These are phyloP conservation scores for Suhomyces sp. DNA, from an alignment of 805 yeast genomes.

Conservation along the genomic window DNA sequence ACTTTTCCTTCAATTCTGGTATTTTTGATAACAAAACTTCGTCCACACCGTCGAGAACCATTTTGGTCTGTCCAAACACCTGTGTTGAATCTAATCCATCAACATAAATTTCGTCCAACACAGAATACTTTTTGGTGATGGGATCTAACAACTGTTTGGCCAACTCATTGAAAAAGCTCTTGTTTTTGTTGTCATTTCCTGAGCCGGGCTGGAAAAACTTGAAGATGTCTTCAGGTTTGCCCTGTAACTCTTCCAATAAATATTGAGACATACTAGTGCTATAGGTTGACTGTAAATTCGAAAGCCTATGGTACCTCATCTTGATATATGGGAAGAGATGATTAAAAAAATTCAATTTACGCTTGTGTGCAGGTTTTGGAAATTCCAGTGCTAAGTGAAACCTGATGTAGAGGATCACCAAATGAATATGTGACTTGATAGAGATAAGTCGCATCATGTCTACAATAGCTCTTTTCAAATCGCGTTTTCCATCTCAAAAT, in stretches of 20 bases:
- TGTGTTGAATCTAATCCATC: conserved; percentile 90
- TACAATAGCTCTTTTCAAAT: no score
- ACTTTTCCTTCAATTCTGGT: conserved; percentile 45
- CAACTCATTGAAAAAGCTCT: conserved; percentile 26
- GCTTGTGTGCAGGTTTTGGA: conserved; percentile 3
- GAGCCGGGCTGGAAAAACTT: conserved; percentile 12
- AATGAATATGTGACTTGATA: no score
- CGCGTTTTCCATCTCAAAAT: no score
- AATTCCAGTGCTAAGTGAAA: neutral
- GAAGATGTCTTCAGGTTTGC: conserved; percentile 26
- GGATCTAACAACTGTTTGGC: conserved; percentile 60
- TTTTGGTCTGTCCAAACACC: conserved; percentile 89
- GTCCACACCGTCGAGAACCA: conserved; percentile 76
- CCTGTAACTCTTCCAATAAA: conserved; percentile 20
- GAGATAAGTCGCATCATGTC: no score
- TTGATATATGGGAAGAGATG: conserved; percentile 10
- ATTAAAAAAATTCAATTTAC: conserved; percentile 2
- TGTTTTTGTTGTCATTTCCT: neutral
- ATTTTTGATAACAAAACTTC: conserved; percentile 60
- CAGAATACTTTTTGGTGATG: conserved; percentile 52
- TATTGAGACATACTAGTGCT: conserved; percentile 19
- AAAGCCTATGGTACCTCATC: no score
- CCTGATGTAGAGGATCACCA: no score
- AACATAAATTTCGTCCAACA: conserved; percentile 75
- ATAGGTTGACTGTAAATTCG: no score